Percentiles rank a stretch among this genome's conserved stretches.
Evolutionary conservation across 176 grass and related monocot species (phyloP).

Genomic region (Cenchrus purpureus): DNA sequence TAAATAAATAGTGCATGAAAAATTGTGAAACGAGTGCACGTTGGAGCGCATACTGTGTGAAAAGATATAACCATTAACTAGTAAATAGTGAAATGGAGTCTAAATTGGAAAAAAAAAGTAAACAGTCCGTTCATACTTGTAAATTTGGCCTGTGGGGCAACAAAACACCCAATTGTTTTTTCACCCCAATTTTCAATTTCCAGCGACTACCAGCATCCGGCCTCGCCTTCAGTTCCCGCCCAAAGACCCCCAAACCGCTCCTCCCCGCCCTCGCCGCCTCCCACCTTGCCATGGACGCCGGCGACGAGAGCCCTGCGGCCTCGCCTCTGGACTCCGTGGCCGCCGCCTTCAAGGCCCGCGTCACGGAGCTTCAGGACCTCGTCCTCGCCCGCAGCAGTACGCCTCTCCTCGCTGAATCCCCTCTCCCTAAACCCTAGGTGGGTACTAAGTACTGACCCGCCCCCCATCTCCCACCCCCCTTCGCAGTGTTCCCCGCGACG

Average conservation of each 20-base stretch:
- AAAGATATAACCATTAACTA: no score
- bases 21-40: no score
- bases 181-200: no score
- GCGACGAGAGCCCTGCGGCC: slow-evolving; percentile 45
- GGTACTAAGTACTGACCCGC: not conserved
- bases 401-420: not conserved
- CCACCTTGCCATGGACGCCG: slow-evolving; percentile 52
- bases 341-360: slow-evolving; percentile 62
- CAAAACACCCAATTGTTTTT: no score
- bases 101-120: no score
- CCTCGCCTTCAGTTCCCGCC: not conserved
- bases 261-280: not conserved
- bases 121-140: no score
- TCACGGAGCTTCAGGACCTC: slow-evolving; percentile 78
- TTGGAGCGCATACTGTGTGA: no score
- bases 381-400: slow-evolving; percentile 93
- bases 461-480: not conserved
- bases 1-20: no score
- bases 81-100: no score
- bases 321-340: slow-evolving; percentile 64
- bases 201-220: no score
- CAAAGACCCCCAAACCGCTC: slow-evolving; percentile 23
- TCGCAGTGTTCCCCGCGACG: slow-evolving; percentile 69
- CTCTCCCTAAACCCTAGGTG: slow-evolving; percentile 39
- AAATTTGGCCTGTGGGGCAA: no score